Evolutionary conservation across 164 flowering plant genomes (phyloP).

Genomic region (Stephania yunnanensis): DNA sequence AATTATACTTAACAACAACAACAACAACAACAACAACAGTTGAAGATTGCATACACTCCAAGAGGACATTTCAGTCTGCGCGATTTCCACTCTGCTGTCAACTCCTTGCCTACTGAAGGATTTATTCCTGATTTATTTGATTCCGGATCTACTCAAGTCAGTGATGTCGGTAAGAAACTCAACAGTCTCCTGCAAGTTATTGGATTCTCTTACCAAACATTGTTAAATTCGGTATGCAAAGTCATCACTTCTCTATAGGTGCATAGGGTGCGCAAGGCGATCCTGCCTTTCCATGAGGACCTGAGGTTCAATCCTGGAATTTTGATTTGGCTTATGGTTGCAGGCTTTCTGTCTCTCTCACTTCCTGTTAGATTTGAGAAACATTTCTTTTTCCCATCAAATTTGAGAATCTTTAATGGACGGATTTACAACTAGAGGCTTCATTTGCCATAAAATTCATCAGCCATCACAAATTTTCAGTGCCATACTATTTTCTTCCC

Average conservation of each 20-base stretch:
- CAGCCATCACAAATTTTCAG: background rate
- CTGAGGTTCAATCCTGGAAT: background rate
- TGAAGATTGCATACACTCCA: conserved; percentile 65
- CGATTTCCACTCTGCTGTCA: conserved; percentile 81
- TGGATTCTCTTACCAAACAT: background rate
- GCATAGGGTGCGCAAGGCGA: too few species aligned
- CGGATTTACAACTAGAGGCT: background rate
- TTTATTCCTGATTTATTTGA: conserved; percentile 35
- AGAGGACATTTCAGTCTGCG: conserved; percentile 55
- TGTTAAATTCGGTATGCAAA: background rate
- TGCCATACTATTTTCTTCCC: background rate
- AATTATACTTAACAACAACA: background rate
- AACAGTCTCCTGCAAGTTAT: background rate
- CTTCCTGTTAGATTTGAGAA: background rate
- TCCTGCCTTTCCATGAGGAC: too few species aligned
- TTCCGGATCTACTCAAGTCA: conserved; percentile 19
- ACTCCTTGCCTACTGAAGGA: conserved; percentile 53
- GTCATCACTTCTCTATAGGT: too few species aligned
- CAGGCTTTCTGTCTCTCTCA: background rate
- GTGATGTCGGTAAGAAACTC: conserved; percentile 23
- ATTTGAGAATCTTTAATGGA: background rate
- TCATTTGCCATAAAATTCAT: background rate
- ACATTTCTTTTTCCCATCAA: background rate
- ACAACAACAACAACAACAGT: conserved; percentile 37
- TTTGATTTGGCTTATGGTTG: background rate